Evolutionary conservation across 805 yeast genomes (phyloP).

Genomic region (Saccharomycopsis javanensis): DNA sequence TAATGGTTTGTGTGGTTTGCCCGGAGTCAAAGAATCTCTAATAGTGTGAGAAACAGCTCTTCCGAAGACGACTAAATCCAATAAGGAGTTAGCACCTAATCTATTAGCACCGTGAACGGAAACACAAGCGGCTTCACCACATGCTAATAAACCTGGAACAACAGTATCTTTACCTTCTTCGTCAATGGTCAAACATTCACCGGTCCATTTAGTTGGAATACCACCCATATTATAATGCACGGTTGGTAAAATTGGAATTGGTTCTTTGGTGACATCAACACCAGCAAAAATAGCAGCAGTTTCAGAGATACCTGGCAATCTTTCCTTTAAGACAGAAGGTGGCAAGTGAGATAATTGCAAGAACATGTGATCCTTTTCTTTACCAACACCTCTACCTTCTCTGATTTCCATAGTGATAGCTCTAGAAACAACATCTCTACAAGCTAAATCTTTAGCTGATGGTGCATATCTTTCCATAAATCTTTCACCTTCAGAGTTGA

Average conservation of each 20-base stretch:
- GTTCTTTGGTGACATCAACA: constrained; percentile 98
- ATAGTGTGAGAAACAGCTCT: constrained; percentile 96
- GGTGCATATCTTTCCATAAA: constrained; percentile 99
- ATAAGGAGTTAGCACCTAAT: constrained; percentile 94
- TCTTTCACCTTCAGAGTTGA: constrained; percentile 97
- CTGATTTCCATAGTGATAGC: constrained; percentile 98
- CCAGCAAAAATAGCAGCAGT: constrained; percentile 98
- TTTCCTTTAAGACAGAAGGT: constrained; percentile 80
- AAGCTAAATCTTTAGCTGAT: constrained; percentile 95
- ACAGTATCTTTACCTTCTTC: constrained; percentile 82
- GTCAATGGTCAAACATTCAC: constrained; percentile 81
- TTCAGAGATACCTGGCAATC: constrained; percentile 98
- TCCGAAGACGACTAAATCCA: constrained; percentile 95
- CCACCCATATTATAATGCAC: constrained; percentile 99
- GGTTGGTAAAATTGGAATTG: constrained; percentile 96
- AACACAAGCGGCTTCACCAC: constrained; percentile 99
- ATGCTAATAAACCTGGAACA: constrained; percentile 89
- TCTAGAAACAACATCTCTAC: constrained; percentile 96
- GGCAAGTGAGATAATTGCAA: constrained; percentile 93
- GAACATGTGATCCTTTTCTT: constrained; percentile 88
- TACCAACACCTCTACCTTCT: constrained; percentile 99
- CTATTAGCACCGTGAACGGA: constrained; percentile 99
- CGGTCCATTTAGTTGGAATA: constrained; percentile 95
- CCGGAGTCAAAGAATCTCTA: constrained; percentile 76
- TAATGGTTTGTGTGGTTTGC: constrained; percentile 72